Percentiles rank a stretch among this genome's conserved stretches.
Conservation (phyloP, 768 basidiomycete species). For the Hypholoma fasciculare region DNA sequence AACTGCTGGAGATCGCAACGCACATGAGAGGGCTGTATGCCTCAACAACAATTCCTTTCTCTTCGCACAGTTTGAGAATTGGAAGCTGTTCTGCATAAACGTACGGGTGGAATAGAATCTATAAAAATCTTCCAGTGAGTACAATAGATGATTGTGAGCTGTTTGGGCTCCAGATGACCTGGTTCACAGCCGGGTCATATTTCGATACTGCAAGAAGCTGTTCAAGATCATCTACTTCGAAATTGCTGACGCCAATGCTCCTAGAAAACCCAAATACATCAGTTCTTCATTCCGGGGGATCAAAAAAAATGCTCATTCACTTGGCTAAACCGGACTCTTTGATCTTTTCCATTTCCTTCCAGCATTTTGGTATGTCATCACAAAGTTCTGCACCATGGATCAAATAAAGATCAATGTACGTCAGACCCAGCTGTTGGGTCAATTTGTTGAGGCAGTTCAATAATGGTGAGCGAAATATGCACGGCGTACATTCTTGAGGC, state of each 20-base stretch:
- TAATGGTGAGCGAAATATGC: not conserved
- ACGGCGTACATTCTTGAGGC: conserved; percentile 48
- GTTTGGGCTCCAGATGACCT: conserved; percentile 34
- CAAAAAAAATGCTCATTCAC: not conserved
- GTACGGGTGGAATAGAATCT: conserved; percentile 73
- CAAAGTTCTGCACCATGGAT: conserved; percentile 59
- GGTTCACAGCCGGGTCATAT: conserved; percentile 65
- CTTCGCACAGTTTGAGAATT: conserved; percentile 32
- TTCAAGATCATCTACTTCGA: conserved; percentile 51
- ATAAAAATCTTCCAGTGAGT: not conserved
- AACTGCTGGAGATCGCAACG: not conserved
- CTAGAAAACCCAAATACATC: not conserved
- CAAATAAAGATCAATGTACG: conserved; percentile 70
- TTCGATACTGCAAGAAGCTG: conserved; percentile 55
- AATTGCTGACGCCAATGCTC: conserved; percentile 77
- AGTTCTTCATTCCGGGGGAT: not conserved
- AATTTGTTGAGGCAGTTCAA: not conserved
- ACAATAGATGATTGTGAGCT: not conserved
- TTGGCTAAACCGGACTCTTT: conserved; percentile 55
- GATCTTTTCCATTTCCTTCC: conserved; percentile 63
- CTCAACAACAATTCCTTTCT: conserved; percentile 61
- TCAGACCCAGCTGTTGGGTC: conserved; percentile 52
- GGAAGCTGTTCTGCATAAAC: conserved; percentile 54
- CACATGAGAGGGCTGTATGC: conserved; percentile 64
- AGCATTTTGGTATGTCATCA: conserved; percentile 54